Evolutionary conservation across 176 grass and related monocot species (phyloP).

Genomic region (Triticum urartu): DNA sequence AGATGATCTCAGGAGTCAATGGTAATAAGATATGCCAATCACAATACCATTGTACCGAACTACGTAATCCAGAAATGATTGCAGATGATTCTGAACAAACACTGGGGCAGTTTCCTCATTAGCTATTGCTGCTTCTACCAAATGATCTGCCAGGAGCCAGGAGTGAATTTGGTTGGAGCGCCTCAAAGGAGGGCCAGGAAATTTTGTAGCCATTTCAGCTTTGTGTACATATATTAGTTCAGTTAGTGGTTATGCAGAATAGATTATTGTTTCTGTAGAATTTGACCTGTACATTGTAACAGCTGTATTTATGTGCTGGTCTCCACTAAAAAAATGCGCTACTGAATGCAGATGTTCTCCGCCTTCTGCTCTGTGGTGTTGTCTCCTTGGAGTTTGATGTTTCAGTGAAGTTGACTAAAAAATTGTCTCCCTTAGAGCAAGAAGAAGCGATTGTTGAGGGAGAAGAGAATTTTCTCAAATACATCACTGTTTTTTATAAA

Average conservation of each 20-base stretch:
- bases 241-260: slow-evolving; percentile 26
- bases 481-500: too few relatives aligned
- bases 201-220: slow-evolving; percentile 49
- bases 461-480: too few relatives aligned
- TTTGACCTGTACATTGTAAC: slow-evolving; percentile 31
- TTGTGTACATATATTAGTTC: slow-evolving; percentile 41
- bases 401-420: neutral
- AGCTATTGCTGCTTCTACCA: slow-evolving; percentile 23
- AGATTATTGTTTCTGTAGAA: slow-evolving; percentile 35
- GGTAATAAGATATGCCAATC: neutral
- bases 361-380: neutral
- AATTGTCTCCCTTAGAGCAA: neutral
- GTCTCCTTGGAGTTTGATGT: neutral
- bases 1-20: slow-evolving; percentile 7
- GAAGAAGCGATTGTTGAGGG: too few relatives aligned
- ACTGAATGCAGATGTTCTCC: neutral
- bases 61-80: neutral
- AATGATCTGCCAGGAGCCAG: too few relatives aligned
- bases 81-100: slow-evolving; percentile 12
- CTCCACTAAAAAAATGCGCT: neutral
- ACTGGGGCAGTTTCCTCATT: neutral
- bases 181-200: slow-evolving; percentile 26
- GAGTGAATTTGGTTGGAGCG: neutral
- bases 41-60: neutral
- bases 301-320: slow-evolving; percentile 23